Percentiles rank a stretch among this genome's conserved stretches.
Evolutionary conservation across 768 basidiomycete genomes (phyloP).

Genomic region (Cubamyces lactineus): DNA sequence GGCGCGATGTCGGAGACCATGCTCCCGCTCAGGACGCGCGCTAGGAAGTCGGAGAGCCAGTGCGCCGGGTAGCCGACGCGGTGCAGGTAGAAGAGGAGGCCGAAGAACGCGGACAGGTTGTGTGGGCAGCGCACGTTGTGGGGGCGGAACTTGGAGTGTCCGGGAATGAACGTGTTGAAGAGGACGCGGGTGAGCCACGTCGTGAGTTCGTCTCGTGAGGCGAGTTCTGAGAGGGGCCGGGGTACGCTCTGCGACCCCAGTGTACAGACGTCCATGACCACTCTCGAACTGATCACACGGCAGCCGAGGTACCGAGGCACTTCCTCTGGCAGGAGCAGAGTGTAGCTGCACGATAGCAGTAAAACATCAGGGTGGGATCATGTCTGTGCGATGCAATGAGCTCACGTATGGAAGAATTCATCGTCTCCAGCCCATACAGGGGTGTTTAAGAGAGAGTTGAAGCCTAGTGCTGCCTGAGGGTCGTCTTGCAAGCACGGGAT

Average conservation of each 20-base stretch:
- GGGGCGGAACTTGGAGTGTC: constrained; percentile 26
- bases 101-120: constrained; percentile 40
- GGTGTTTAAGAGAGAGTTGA: constrained; percentile 37
- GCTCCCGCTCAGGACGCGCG: constrained; percentile 32
- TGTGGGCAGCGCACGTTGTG: constrained; percentile 38
- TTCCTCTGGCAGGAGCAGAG: constrained; percentile 35
- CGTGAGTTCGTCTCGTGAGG: constrained; percentile 35
- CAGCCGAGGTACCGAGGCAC: constrained; percentile 37
- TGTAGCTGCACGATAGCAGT: constrained; percentile 30
- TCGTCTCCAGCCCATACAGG: constrained; percentile 35
- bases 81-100: constrained; percentile 38
- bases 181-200: constrained; percentile 40
- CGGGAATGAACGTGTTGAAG: constrained; percentile 37
- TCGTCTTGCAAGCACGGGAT: constrained; percentile 33
- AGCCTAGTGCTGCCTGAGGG: constrained; percentile 32
- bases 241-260: constrained; percentile 1
- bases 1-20: constrained; percentile 34
- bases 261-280: constrained; percentile 19
- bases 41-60: constrained; percentile 41
- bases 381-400: not conserved
- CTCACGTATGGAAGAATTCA: constrained; percentile 37
- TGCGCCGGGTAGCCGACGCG: constrained; percentile 41
- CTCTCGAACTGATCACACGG: constrained; percentile 28
- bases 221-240: constrained; percentile 26
- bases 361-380: not conserved